Evolutionary conservation across 129 eudicot species (phyloP).

Genomic region (Flaveria linearis): DNA sequence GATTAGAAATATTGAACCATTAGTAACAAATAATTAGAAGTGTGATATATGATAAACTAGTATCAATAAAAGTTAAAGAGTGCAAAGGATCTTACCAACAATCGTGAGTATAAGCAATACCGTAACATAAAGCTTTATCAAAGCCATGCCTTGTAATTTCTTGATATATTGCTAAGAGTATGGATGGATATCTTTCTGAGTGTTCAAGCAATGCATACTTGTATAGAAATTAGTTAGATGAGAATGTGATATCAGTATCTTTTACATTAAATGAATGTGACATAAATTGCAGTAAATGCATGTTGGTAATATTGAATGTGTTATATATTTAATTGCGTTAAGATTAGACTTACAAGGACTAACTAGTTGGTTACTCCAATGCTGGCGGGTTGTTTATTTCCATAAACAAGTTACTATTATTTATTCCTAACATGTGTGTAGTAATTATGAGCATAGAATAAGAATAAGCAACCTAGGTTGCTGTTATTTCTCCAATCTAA

Average conservation of each 20-base stretch:
- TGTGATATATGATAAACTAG: not conserved
- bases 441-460: too few relatives aligned
- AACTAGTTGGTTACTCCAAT: too few relatives aligned
- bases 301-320: not conserved
- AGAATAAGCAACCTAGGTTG: too few relatives aligned
- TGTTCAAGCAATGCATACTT: not conserved
- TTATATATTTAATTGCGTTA: too few relatives aligned
- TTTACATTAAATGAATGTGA: not conserved
- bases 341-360: too few relatives aligned
- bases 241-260: not conserved
- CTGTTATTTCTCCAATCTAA: too few relatives aligned
- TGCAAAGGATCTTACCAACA: not conserved
- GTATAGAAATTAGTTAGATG: not conserved
- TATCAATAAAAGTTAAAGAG: not conserved
- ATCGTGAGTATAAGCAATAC: not conserved
- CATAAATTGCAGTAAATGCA: not conserved
- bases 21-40: not conserved
- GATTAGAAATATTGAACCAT: not conserved
- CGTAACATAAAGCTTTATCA: not conserved
- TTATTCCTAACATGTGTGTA: too few relatives aligned
- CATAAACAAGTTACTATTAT: too few relatives aligned
- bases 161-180: not conserved
- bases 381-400: too few relatives aligned
- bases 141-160: not conserved
- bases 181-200: not conserved